These are phyloP conservation scores for Backusella morwellensis DNA, from an alignment of 192 early-diverging fungal genomes.

Conservation along the genomic window DNA sequence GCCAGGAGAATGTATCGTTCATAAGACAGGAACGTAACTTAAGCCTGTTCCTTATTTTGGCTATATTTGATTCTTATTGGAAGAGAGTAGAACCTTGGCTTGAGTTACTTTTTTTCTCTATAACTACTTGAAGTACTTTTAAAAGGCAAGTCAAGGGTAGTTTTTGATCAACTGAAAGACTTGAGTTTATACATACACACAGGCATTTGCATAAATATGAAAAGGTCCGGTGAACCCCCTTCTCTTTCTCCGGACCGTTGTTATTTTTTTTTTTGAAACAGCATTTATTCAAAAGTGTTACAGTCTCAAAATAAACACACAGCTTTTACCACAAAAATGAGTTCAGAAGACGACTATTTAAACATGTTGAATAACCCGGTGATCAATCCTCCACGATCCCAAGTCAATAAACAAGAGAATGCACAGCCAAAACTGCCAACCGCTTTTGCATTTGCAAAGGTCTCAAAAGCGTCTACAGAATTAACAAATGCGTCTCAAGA, in stretches of 20 bases:
- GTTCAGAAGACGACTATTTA: not conserved
- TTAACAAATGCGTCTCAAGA: not conserved
- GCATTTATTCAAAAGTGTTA: not conserved
- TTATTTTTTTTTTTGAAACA: not conserved
- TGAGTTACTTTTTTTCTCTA: no score
- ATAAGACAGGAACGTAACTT: no score
- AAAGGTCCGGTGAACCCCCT: not conserved
- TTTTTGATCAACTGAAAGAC: no score
- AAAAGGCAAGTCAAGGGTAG: no score
- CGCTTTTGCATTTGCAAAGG: not conserved
- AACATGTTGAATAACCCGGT: conserved; percentile 10
- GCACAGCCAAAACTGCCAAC: not conserved
- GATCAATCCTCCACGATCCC: not conserved
- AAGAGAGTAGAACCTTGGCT: no score
- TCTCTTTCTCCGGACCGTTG: not conserved
- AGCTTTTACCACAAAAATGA: not conserved
- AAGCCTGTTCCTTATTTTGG: no score
- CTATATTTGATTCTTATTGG: no score
- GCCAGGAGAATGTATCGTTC: no score
- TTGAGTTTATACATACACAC: no score
- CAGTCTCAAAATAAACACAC: not conserved
- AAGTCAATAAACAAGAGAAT: not conserved
- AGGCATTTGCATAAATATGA: no score
- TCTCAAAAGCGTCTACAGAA: not conserved
- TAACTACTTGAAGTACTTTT: no score